These are phyloP conservation scores for Xerocomus amazonicus DNA, from an alignment of 1,284 basidiomycete species.

Conservation along the genomic window DNA sequence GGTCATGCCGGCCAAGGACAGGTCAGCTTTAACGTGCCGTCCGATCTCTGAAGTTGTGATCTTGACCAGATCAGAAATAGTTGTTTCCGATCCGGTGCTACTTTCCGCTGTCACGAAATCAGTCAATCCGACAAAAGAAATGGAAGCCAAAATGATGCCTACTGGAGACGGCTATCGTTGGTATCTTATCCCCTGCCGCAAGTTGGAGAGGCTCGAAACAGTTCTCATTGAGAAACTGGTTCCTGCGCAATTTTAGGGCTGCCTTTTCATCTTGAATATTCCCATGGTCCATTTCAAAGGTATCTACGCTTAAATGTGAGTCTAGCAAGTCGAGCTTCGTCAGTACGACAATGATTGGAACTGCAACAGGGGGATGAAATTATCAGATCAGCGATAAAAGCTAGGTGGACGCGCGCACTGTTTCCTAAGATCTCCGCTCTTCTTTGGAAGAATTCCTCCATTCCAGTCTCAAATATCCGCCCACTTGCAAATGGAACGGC, in stretches of 20 bases:
- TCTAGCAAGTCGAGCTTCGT: slow-evolving; percentile 7
- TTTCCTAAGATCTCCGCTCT: neutral
- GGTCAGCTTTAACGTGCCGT: neutral
- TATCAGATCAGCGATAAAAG: neutral
- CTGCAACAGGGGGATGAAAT: too few species aligned
- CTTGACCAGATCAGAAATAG: neutral
- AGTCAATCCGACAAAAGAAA: neutral
- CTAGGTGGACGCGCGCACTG: neutral
- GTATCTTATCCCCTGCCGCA: neutral
- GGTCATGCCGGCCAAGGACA: neutral
- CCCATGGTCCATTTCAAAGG: too few species aligned
- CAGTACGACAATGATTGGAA: slow-evolving; percentile 5
- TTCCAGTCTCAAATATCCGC: slow-evolving; percentile 1
- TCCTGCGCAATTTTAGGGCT: neutral
- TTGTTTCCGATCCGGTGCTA: neutral
- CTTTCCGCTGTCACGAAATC: neutral
- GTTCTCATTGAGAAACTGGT: neutral
- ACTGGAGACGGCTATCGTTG: neutral
- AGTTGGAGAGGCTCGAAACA: neutral
- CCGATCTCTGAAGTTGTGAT: neutral
- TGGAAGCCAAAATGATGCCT: neutral
- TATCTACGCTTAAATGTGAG: neutral
- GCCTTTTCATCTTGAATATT: neutral
- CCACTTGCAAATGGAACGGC: neutral
- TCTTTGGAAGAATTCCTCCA: neutral